phyloP scores from a whole-genome alignment of 257 asterid species.

The Echium plantagineum region DNA sequence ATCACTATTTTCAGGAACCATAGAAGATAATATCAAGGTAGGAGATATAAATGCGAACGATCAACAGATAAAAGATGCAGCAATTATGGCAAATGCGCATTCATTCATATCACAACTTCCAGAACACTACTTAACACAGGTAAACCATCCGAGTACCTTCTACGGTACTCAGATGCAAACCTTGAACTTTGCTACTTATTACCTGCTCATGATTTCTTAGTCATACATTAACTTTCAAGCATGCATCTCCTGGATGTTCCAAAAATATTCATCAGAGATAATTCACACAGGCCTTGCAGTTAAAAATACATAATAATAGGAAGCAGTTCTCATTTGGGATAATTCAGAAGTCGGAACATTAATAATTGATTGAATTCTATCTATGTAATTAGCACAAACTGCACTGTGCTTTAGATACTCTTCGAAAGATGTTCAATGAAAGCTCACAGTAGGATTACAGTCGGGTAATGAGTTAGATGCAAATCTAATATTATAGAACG shows the following conservation, averaged over 20 bases:
- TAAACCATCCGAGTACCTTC: conserved; percentile 8
- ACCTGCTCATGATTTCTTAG: background rate
- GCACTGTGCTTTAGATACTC: no score
- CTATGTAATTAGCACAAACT: no score
- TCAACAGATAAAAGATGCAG: conserved; percentile 43
- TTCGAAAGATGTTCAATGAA: no score
- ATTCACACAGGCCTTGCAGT: background rate
- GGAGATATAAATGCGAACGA: conserved; percentile 59
- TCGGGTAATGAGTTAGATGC: no score
- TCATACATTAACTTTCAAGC: background rate
- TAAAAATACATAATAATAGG: no score
- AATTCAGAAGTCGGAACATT: no score
- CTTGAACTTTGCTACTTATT: background rate
- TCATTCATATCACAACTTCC: conserved; percentile 67
- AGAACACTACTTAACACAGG: conserved; percentile 63
- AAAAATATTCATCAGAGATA: background rate
- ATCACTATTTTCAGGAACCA: conserved; percentile 61
- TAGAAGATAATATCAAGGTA: conserved; percentile 55
- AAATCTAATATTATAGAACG: no score
- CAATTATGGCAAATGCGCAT: conserved; percentile 74
- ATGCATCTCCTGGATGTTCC: background rate
- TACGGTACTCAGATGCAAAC: background rate
- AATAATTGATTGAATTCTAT: no score
- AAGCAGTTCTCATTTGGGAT: no score
- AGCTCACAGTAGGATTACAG: no score